Percentiles rank a stretch among this genome's conserved stretches.
These are phyloP conservation scores for Syncephalastrum sp. DNA, from an alignment of 371 early-diverging fungal species.

Conservation along the genomic window DNA sequence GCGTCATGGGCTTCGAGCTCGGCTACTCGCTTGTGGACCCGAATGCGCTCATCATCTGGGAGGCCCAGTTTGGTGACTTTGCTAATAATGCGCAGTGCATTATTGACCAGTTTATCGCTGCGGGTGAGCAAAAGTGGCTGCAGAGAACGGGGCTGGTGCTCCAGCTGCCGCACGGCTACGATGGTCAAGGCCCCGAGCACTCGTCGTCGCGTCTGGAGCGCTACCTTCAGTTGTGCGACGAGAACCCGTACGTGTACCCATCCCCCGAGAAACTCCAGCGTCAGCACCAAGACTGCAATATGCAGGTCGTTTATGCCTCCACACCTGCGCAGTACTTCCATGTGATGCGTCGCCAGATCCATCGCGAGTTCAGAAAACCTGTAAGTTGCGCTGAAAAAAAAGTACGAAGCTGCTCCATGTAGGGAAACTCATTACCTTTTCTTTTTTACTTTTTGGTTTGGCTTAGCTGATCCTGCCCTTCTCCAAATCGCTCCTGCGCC, in stretches of 20 bases:
- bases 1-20: constrained; percentile 95
- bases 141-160: constrained; percentile 90
- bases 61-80: constrained; percentile 98
- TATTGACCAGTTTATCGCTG: constrained; percentile 95
- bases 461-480: constrained; percentile 76
- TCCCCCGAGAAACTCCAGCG: constrained; percentile 77
- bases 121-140: constrained; percentile 97
- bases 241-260: constrained; percentile 88
- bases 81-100: constrained; percentile 96
- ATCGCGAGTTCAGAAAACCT: constrained; percentile 97
- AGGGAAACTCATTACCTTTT: neutral
- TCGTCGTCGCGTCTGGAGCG: constrained; percentile 93
- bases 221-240: constrained; percentile 92
- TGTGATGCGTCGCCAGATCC: constrained; percentile 91
- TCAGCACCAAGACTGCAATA: constrained; percentile 96
- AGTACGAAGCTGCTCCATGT: neutral
- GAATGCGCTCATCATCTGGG: constrained; percentile 93
- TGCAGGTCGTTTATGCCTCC: constrained; percentile 94
- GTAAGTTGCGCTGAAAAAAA: constrained; percentile 13
- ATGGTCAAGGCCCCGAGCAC: constrained; percentile 98
- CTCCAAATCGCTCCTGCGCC: constrained; percentile 93
- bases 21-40: constrained; percentile 95
- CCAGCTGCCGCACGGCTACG: constrained; percentile 96
- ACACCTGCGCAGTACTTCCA: constrained; percentile 98
- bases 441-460: neutral